phyloP scores from a whole-genome alignment of 495 filamentous ascomycete species.

The Annulohypoxylon stygium region DNA sequence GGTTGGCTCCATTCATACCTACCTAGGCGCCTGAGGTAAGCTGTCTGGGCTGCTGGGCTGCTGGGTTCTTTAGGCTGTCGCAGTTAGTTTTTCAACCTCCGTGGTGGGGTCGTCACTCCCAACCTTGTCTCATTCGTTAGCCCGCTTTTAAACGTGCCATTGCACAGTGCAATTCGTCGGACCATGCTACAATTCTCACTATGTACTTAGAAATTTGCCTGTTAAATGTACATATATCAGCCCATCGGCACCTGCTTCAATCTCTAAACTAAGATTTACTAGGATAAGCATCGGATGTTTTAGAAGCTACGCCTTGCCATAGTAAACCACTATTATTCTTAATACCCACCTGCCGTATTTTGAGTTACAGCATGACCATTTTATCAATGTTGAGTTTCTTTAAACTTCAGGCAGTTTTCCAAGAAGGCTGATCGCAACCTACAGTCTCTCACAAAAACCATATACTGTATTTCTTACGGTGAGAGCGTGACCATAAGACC shows the following conservation, averaged over 20 bases:
- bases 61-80: background rate
- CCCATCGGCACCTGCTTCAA: constrained; percentile 2
- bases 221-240: constrained; percentile 6
- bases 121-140: constrained; percentile 25
- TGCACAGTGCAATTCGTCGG: constrained; percentile 17
- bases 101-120: constrained; percentile 24
- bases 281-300: constrained; percentile 13
- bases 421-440: constrained; percentile 7
- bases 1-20: background rate
- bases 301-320: background rate
- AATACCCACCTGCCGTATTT: background rate
- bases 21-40: background rate
- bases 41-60: background rate
- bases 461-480: constrained; percentile 40
- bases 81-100: constrained; percentile 27
- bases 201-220: background rate
- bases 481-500: constrained; percentile 40
- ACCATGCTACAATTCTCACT: background rate
- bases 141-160: constrained; percentile 32
- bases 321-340: background rate
- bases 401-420: constrained; percentile 4
- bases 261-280: constrained; percentile 7
- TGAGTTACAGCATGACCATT: background rate
- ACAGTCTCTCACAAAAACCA: constrained; percentile 12
- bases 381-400: background rate